Conservation (phyloP, 2,329 filamentous ascomycete species). For the Trichoderma sp. region DNA sequence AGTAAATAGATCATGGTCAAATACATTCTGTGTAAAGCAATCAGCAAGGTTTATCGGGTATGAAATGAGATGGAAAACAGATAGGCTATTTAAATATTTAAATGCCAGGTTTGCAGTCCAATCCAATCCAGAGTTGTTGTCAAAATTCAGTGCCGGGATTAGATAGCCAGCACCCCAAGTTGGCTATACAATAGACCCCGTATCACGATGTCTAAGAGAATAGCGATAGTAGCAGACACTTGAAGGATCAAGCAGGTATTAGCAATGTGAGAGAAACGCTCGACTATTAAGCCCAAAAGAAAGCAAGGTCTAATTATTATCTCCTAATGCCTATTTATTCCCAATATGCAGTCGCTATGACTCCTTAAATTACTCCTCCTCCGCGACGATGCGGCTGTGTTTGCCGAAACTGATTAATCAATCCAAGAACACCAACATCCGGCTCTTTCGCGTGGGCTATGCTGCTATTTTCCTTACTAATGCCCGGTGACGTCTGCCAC, state of each 20-base stretch:
- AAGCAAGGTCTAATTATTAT: not conserved
- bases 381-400: constrained; percentile 52
- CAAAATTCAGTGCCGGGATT: too few species aligned
- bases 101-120: too few species aligned
- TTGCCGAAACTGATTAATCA: constrained; percentile 62
- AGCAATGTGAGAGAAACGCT: not conserved
- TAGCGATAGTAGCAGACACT: not conserved
- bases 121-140: too few species aligned
- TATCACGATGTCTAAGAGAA: too few species aligned
- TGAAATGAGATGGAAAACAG: too few species aligned
- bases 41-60: not conserved
- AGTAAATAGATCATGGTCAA: constrained; percentile 13
- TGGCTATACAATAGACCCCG: too few species aligned
- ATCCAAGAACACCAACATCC: constrained; percentile 57
- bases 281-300: not conserved
- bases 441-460: constrained; percentile 46
- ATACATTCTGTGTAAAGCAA: not conserved
- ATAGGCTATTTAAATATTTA: too few species aligned
- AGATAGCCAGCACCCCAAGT: too few species aligned
- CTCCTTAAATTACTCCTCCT: constrained; percentile 36
- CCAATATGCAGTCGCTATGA: not conserved
- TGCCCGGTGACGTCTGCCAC: constrained; percentile 58
- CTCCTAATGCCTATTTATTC: not conserved
- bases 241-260: too few species aligned
- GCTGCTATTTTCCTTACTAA: constrained; percentile 58